Percentiles rank a stretch among this genome's conserved stretches.
phyloP scores from a whole-genome alignment of 306 rosid genomes.

The Astragalus membranaceus region DNA sequence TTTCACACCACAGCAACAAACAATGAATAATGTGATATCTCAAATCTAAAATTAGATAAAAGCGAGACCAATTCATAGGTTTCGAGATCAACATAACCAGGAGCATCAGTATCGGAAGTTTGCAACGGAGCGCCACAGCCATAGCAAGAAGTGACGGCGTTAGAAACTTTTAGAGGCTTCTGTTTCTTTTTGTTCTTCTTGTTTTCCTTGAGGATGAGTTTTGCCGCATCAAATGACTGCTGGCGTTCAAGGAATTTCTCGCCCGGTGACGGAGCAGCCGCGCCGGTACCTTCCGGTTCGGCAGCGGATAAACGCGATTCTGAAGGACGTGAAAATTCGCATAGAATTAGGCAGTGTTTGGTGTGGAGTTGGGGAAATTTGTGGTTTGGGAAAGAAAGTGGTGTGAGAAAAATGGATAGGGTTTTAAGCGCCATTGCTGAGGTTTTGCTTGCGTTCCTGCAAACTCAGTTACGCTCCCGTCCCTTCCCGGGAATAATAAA shows the following conservation, averaged over 20 bases:
- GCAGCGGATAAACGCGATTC: neutral
- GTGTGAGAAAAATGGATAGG: slow-evolving; percentile 48
- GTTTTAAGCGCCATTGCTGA: slow-evolving; percentile 61
- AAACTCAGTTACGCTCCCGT: neutral
- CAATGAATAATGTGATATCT: neutral
- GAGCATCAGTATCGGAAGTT: slow-evolving; percentile 57
- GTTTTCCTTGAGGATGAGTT: slow-evolving; percentile 48
- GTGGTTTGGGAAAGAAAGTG: slow-evolving; percentile 32
- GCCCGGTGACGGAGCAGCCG: slow-evolving; percentile 79
- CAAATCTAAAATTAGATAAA: neutral
- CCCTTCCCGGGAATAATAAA: neutral
- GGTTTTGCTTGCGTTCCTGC: neutral
- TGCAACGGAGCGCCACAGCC: slow-evolving; percentile 95
- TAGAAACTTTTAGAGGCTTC: slow-evolving; percentile 42
- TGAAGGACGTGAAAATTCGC: slow-evolving; percentile 31
- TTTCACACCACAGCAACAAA: neutral
- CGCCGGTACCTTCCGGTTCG: slow-evolving; percentile 55
- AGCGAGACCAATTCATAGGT: slow-evolving; percentile 60
- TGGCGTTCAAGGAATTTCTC: slow-evolving; percentile 67
- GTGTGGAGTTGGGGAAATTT: slow-evolving; percentile 13
- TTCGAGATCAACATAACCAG: slow-evolving; percentile 64
- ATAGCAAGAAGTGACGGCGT: slow-evolving; percentile 52
- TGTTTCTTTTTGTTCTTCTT: slow-evolving; percentile 37
- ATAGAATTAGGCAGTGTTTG: slow-evolving; percentile 27
- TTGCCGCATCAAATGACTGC: slow-evolving; percentile 50